phyloP scores from a whole-genome alignment of 2,329 filamentous ascomycete species.

The Paecilomyces dactylethromorphus region DNA sequence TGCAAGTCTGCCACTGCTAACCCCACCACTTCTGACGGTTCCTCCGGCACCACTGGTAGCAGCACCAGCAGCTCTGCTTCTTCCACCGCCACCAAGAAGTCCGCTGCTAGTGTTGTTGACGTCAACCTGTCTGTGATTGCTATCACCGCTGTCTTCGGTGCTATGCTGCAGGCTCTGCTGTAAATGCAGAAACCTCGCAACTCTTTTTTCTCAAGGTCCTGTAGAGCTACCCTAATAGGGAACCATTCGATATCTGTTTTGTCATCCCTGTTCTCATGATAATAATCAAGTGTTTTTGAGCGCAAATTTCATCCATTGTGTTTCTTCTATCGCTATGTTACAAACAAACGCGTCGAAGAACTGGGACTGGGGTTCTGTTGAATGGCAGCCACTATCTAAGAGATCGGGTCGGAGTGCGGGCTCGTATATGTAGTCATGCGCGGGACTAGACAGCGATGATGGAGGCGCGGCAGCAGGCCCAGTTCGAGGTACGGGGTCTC shows the following conservation, averaged over 20 bases:
- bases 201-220: conserved; percentile 27
- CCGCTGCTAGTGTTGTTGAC: conserved; percentile 25
- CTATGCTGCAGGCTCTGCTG: conserved; percentile 39
- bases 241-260: conserved; percentile 16
- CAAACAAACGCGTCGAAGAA: neutral
- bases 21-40: conserved; percentile 29
- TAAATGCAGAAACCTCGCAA: conserved; percentile 33
- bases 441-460: neutral
- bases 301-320: neutral
- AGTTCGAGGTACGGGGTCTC: neutral
- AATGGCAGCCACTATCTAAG: neutral
- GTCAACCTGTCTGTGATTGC: conserved; percentile 34
- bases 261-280: conserved; percentile 27
- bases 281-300: conserved; percentile 30
- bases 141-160: conserved; percentile 38
- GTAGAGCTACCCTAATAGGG: conserved; percentile 32
- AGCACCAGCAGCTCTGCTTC: conserved; percentile 20
- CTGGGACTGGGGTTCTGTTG: neutral
- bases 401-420: neutral
- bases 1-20: conserved; percentile 34
- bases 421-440: neutral
- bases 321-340: neutral
- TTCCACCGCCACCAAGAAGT: conserved; percentile 26
- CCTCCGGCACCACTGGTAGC: conserved; percentile 19
- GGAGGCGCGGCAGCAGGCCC: neutral